These are phyloP conservation scores for Circinella umbellata DNA, from an alignment of 371 early-diverging fungal genomes.

Conservation along the genomic window DNA sequence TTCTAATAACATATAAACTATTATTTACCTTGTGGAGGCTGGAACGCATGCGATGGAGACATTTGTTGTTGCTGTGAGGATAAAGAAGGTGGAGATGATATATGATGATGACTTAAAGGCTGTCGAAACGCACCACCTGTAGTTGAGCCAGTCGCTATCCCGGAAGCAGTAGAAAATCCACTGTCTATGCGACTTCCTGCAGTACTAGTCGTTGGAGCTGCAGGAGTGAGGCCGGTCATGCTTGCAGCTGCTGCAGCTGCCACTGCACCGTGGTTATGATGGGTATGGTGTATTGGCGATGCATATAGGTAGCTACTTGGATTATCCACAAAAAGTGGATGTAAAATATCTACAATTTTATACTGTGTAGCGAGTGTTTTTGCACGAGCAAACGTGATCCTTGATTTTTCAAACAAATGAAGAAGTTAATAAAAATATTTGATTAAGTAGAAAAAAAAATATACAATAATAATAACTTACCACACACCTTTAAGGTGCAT, in stretches of 20 bases:
- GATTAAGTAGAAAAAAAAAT: neutral
- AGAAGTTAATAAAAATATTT: neutral
- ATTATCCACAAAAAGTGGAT: conserved; percentile 79
- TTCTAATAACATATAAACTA: neutral
- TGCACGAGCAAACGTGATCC: conserved; percentile 77
- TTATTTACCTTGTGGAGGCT: conserved; percentile 10
- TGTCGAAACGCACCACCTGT: conserved; percentile 15
- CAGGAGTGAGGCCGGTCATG: conserved; percentile 16
- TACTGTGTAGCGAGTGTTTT: conserved; percentile 69
- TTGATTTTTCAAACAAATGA: conserved; percentile 17
- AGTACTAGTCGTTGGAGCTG: conserved; percentile 8
- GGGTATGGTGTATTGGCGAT: conserved; percentile 23
- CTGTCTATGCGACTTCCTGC: conserved; percentile 22
- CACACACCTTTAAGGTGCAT: conserved; percentile 91
- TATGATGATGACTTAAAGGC: conserved; percentile 12
- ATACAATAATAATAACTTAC: conserved; percentile 39
- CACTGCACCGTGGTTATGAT: conserved; percentile 11
- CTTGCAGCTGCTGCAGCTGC: conserved; percentile 17
- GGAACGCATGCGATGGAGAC: conserved; percentile 5
- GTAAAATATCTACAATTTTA: conserved; percentile 68
- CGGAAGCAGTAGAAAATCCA: conserved; percentile 14
- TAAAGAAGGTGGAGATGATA: conserved; percentile 7
- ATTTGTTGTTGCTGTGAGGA: conserved; percentile 4
- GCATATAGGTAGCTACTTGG: conserved; percentile 54
- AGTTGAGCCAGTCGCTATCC: neutral